Base-by-base conservation (phyloP, 2,329 filamentous ascomycete species). In the Fusarium falciforme region DNA sequence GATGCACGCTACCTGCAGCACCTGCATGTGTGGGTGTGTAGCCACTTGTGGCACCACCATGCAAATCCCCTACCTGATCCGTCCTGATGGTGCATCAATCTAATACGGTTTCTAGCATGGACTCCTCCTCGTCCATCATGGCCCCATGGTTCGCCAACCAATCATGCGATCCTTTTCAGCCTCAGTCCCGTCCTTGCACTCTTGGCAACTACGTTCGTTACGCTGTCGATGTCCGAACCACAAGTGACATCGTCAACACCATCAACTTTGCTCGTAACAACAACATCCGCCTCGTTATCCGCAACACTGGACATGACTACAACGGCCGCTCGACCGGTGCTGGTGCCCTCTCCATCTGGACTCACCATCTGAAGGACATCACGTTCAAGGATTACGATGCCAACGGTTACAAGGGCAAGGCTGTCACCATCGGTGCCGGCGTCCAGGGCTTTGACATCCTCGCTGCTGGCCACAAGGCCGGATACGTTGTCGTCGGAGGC, bases 381-480 rank as follows among this genome's bases (percentile, higher is more conserved):
- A 67, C 84, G 27, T 84, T 86, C 71, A 77, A 84, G 25, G 80
- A 82, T 55, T 82, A 84, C 75, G 88, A 83, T 57, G 76, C 78
- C 11, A 78, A 82, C 22, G 72, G 81, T 36, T 91, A 90, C 78
- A 80, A 67, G 0, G 89, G 89, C 9, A 82, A 82, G 17, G 88
- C 88, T 0, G 80, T 89, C n/a, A 88, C 84, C 25, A 76, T 91
- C 33, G 88, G 86, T 3, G 86, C 89, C 6, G 90, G 90, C 40
- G 84, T 90, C 0, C 82, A 85, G 47, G 88, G 83, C 0, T 82
- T 78, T 27, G 87, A 91, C 42, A 83, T 83, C 0, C 81, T 86
- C 38, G 75, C 72, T 33, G 84, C 84, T 42, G 88, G 87, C 2
- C 40, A 74, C 9, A 76, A 86, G 14, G 79, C 83, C 31, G 86